These are phyloP conservation scores for Gracilaria gracilis DNA, from an alignment of 23 red algal genomes.

Conservation along the genomic window DNA sequence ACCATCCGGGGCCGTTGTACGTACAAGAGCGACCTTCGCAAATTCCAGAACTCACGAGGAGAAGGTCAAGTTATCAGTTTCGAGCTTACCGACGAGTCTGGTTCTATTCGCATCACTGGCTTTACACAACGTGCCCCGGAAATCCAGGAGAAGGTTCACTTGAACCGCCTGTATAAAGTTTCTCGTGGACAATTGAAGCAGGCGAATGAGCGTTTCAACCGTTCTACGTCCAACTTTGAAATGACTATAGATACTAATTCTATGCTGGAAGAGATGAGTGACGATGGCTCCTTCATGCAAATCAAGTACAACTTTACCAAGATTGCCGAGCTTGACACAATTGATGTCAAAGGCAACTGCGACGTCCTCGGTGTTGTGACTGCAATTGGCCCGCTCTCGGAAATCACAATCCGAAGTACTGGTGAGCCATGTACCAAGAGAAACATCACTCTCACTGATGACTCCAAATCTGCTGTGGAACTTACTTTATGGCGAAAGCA, in stretches of 20 bases:
- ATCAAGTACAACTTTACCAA: slow-evolving; percentile 96
- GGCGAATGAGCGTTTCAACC: slow-evolving; percentile 93
- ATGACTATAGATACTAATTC: slow-evolving; percentile 93
- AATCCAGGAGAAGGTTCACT: slow-evolving; percentile 78
- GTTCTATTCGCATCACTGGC: slow-evolving; percentile 85
- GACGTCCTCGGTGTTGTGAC: slow-evolving; percentile 92
- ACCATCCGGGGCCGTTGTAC: slow-evolving; percentile 91
- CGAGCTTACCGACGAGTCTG: slow-evolving; percentile 91
- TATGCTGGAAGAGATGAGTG: slow-evolving; percentile 62
- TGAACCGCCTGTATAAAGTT: slow-evolving; percentile 83
- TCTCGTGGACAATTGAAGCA: slow-evolving; percentile 81
- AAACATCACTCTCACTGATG: slow-evolving; percentile 85
- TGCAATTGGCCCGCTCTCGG: slow-evolving; percentile 63
- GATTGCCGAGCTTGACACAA: slow-evolving; percentile 76
- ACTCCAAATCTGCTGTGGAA: slow-evolving; percentile 71
- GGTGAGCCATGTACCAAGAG: slow-evolving; percentile 77
- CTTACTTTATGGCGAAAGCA: slow-evolving; percentile 93
- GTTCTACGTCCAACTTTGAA: slow-evolving; percentile 85
- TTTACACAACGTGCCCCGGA: slow-evolving; percentile 74
- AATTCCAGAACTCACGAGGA: slow-evolving; percentile 80
- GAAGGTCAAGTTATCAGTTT: slow-evolving; percentile 96
- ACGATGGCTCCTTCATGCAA: slow-evolving; percentile 76
- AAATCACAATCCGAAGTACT: slow-evolving; percentile 86
- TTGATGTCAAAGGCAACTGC: slow-evolving; percentile 72
- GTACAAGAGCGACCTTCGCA: slow-evolving; percentile 82